phyloP scores from a whole-genome alignment of 768 basidiomycete species.

The Mycena capillaripes region DNA sequence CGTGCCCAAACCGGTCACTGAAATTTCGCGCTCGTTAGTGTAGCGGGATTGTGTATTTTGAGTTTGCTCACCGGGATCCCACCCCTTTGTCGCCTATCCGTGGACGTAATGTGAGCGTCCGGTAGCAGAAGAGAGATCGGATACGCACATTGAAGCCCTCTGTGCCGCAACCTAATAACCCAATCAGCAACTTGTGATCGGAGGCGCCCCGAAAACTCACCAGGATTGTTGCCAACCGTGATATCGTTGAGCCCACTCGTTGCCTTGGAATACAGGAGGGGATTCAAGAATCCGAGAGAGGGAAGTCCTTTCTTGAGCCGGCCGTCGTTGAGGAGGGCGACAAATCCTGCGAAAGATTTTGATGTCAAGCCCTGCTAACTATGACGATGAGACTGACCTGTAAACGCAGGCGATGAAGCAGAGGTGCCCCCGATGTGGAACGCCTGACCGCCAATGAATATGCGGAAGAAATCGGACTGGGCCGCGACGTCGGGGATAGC shows the following conservation, averaged over 20 bases:
- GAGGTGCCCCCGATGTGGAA: slow-evolving; percentile 43
- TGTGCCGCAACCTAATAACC: slow-evolving; percentile 60
- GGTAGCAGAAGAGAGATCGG: background rate
- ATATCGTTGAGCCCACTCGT: slow-evolving; percentile 67
- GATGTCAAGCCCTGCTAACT: background rate
- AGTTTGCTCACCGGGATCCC: slow-evolving; percentile 67
- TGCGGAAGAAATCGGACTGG: slow-evolving; percentile 42
- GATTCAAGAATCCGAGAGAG: slow-evolving; percentile 75
- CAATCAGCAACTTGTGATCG: background rate
- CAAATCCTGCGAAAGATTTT: slow-evolving; percentile 54
- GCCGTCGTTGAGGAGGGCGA: slow-evolving; percentile 74
- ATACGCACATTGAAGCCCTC: slow-evolving; percentile 68
- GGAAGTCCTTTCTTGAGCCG: slow-evolving; percentile 58
- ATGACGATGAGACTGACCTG: slow-evolving; percentile 26
- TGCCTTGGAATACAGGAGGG: slow-evolving; percentile 65
- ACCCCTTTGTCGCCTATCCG: slow-evolving; percentile 60
- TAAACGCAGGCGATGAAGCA: slow-evolving; percentile 46
- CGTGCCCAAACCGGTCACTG: slow-evolving; percentile 69
- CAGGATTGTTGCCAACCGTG: slow-evolving; percentile 63
- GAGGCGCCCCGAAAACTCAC: background rate
- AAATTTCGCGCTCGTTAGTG: slow-evolving; percentile 12
- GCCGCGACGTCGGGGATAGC: slow-evolving; percentile 50
- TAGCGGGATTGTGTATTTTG: slow-evolving; percentile 40
- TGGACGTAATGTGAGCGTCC: background rate
- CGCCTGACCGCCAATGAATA: slow-evolving; percentile 36